These are phyloP conservation scores for Botrytis medusae DNA, from an alignment of 2,329 filamentous ascomycete genomes.

Conservation along the genomic window DNA sequence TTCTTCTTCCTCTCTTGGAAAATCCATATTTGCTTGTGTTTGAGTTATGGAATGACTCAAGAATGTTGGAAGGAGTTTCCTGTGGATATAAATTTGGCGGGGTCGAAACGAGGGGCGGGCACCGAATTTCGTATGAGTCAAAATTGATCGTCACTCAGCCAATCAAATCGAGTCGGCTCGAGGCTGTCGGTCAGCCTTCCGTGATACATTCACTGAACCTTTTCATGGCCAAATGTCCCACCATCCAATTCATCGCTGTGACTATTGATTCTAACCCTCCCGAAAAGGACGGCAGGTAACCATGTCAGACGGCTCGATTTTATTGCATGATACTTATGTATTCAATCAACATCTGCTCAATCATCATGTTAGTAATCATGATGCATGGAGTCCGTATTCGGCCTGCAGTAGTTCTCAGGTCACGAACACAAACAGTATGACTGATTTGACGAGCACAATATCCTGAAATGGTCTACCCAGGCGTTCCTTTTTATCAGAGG, in stretches of 20 bases:
- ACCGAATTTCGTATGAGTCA: conserved; percentile 12
- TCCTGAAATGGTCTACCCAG: not conserved
- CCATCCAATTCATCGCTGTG: not conserved
- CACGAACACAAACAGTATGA: not conserved
- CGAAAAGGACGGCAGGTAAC: not conserved
- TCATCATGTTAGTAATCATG: not conserved
- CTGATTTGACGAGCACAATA: no score
- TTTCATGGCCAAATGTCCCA: not conserved
- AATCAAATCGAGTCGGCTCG: not conserved
- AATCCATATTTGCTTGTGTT: conserved; percentile 18
- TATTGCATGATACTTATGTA: not conserved
- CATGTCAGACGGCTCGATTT: not conserved
- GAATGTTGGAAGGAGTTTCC: conserved; percentile 1
- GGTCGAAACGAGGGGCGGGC: not conserved
- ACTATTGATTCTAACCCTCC: not conserved
- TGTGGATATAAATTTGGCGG: conserved; percentile 13
- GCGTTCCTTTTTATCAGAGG: not conserved
- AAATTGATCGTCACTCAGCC: not conserved
- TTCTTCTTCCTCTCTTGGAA: conserved; percentile 16
- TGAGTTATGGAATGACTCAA: not conserved
- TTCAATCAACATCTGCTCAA: not conserved
- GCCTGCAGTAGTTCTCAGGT: not conserved
- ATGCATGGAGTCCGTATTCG: not conserved
- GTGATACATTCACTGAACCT: not conserved
- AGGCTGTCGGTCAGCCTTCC: conserved; percentile 12